Conservation (phyloP, 2,329 filamentous ascomycete genomes). For the Cladobotryum protrusum region DNA sequence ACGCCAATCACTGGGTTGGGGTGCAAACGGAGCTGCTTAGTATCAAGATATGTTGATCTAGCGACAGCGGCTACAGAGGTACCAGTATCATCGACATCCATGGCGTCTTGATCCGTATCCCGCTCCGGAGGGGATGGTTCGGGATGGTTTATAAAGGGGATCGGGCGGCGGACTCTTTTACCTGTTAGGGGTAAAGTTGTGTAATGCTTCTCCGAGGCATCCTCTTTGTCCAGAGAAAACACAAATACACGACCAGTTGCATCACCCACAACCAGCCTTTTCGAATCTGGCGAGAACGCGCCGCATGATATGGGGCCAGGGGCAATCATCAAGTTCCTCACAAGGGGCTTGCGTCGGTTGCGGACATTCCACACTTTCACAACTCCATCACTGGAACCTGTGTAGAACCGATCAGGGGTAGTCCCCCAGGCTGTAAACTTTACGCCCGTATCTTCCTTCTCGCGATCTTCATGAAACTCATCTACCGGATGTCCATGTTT, state of each 20-base stretch:
- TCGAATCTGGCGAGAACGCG: slow-evolving; percentile 50
- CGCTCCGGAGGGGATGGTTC: slow-evolving; percentile 38
- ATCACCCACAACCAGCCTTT: slow-evolving; percentile 53
- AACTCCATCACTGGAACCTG: slow-evolving; percentile 56
- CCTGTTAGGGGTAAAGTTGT: slow-evolving; percentile 30
- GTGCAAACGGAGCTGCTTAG: slow-evolving; percentile 35
- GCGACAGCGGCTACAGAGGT: slow-evolving; percentile 19
- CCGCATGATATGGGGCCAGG: slow-evolving; percentile 53
- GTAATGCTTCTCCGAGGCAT: slow-evolving; percentile 29
- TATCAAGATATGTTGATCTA: slow-evolving; percentile 28
- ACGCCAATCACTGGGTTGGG: slow-evolving; percentile 45
- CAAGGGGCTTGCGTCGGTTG: slow-evolving; percentile 34
- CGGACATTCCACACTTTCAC: slow-evolving; percentile 59
- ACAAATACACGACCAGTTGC: slow-evolving; percentile 55
- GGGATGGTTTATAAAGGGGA: slow-evolving; percentile 43
- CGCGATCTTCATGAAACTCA: slow-evolving; percentile 38
- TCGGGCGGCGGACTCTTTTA: slow-evolving; percentile 38
- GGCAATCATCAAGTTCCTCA: slow-evolving; percentile 48
- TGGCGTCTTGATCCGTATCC: slow-evolving; percentile 17
- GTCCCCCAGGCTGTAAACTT: slow-evolving; percentile 59
- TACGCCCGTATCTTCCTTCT: slow-evolving; percentile 54
- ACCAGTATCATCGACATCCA: slow-evolving; percentile 6
- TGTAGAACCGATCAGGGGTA: slow-evolving; percentile 53
- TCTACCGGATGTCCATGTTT: slow-evolving; percentile 43
- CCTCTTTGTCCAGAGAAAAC: slow-evolving; percentile 42